phyloP scores from a whole-genome alignment of 1,284 basidiomycete species.

The Phylloporus gajari region DNA sequence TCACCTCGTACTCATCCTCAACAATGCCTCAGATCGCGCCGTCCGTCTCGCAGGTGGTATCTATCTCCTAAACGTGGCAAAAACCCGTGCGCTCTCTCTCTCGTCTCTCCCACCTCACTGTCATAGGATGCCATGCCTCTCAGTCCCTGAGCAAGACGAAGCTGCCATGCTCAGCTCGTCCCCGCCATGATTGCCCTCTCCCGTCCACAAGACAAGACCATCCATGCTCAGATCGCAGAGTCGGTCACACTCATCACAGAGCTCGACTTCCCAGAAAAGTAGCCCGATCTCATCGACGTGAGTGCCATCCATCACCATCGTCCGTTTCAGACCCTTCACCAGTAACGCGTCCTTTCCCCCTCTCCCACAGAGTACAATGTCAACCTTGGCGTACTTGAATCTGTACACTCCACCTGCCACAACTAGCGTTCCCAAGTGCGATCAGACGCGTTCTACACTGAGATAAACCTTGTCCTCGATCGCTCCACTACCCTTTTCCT shows the following conservation, averaged over 20 bases:
- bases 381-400: slow-evolving; percentile 91
- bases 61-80: slow-evolving; percentile 90
- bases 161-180: slow-evolving; percentile 73
- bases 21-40: slow-evolving; percentile 71
- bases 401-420: slow-evolving; percentile 95
- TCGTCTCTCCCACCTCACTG: slow-evolving; percentile 11
- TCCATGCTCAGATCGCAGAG: slow-evolving; percentile 88
- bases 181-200: slow-evolving; percentile 86
- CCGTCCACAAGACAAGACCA: slow-evolving; percentile 68
- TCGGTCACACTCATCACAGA: slow-evolving; percentile 88
- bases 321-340: slow-evolving; percentile 27
- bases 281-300: slow-evolving; percentile 89
- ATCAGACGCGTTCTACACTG: slow-evolving; percentile 86
- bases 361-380: slow-evolving; percentile 83
- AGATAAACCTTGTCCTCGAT: slow-evolving; percentile 92
- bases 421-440: slow-evolving; percentile 93
- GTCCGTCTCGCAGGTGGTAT: slow-evolving; percentile 85
- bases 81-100: slow-evolving; percentile 53
- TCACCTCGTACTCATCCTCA: slow-evolving; percentile 76
- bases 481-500: slow-evolving; percentile 89
- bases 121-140: slow-evolving; percentile 71
- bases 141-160: slow-evolving; percentile 75
- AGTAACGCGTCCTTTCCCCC: slow-evolving; percentile 88
- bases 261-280: slow-evolving; percentile 86
- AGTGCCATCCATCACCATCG: slow-evolving; percentile 42